These are phyloP conservation scores for Phialocephala subalpina DNA, from an alignment of 2,329 filamentous ascomycete species.

Conservation along the genomic window DNA sequence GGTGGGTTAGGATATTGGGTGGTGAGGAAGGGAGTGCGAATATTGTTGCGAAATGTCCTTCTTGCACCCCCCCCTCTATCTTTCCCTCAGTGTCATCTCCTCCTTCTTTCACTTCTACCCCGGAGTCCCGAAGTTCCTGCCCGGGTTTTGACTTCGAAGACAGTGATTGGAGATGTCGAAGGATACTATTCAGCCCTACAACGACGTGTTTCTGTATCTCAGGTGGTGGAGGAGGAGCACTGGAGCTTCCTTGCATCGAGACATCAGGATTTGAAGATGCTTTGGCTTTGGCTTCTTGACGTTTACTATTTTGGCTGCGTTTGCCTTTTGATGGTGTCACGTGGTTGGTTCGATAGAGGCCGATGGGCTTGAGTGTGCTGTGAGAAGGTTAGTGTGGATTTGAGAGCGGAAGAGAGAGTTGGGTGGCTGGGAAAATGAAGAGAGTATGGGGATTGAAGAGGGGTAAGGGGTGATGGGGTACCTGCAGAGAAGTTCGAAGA, in stretches of 20 bases:
- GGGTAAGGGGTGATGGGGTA: conserved; percentile 46
- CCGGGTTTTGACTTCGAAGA: conserved; percentile 31
- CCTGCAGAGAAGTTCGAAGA: conserved; percentile 73
- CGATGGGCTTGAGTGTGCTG: conserved; percentile 71
- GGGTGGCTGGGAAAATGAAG: too few relatives aligned
- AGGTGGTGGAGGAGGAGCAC: conserved; percentile 47
- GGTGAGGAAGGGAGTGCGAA: conserved; percentile 64
- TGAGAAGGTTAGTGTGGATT: conserved; percentile 1
- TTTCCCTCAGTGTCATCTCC: not conserved
- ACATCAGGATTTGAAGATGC: not conserved
- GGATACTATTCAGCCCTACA: conserved; percentile 71
- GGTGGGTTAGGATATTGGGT: conserved; percentile 65
- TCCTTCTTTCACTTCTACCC: not conserved
- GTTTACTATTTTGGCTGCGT: conserved; percentile 61
- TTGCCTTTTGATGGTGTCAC: conserved; percentile 67
- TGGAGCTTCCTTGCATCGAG: not conserved
- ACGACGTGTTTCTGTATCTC: conserved; percentile 66
- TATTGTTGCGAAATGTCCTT: conserved; percentile 52
- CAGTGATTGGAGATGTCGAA: conserved; percentile 56
- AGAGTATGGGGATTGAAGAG: not conserved
- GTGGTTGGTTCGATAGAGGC: conserved; percentile 64
- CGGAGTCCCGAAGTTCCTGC: not conserved
- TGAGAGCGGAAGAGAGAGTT: not conserved
- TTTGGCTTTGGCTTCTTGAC: conserved; percentile 44
- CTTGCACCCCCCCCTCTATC: not conserved